Evolutionary conservation across 2,329 filamentous ascomycete species (phyloP).

Genomic region (Penicillium sp.): DNA sequence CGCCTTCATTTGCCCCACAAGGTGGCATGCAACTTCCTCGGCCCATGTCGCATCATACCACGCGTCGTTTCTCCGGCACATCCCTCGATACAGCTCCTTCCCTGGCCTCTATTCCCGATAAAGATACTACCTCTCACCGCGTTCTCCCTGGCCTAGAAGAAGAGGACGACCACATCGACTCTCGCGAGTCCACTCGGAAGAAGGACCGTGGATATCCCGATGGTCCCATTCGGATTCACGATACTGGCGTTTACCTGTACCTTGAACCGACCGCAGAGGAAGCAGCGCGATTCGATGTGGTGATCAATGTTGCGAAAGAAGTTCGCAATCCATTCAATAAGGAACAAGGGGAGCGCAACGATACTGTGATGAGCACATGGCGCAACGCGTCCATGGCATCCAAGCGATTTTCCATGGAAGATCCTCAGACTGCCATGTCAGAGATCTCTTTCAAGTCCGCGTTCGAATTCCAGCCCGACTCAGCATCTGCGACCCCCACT

Average conservation of each 20-base stretch:
- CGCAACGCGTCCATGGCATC: constrained; percentile 48
- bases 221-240: constrained; percentile 65
- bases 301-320: constrained; percentile 67
- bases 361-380: constrained; percentile 46
- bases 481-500: constrained; percentile 29
- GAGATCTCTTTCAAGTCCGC: constrained; percentile 53
- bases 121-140: constrained; percentile 25
- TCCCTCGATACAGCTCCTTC: constrained; percentile 33
- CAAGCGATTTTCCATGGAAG: constrained; percentile 37
- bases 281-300: constrained; percentile 61
- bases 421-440: constrained; percentile 47
- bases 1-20: constrained; percentile 50
- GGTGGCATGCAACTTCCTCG: constrained; percentile 55
- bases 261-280: constrained; percentile 63
- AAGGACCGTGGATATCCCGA: constrained; percentile 65
- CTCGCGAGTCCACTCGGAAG: constrained; percentile 61
- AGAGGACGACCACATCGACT: constrained; percentile 48
- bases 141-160: constrained; percentile 52
- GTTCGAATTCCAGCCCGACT: constrained; percentile 39
- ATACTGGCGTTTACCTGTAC: constrained; percentile 62
- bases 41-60: constrained; percentile 34
- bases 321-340: constrained; percentile 60
- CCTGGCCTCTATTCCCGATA: constrained; percentile 27
- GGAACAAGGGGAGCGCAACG: constrained; percentile 28
- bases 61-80: constrained; percentile 26